A percentile compares a stretch with the other conserved stretches of the same genome.
Conservation (phyloP, 352 stramenopile genomes). For the Phytophthora citrophthora region DNA sequence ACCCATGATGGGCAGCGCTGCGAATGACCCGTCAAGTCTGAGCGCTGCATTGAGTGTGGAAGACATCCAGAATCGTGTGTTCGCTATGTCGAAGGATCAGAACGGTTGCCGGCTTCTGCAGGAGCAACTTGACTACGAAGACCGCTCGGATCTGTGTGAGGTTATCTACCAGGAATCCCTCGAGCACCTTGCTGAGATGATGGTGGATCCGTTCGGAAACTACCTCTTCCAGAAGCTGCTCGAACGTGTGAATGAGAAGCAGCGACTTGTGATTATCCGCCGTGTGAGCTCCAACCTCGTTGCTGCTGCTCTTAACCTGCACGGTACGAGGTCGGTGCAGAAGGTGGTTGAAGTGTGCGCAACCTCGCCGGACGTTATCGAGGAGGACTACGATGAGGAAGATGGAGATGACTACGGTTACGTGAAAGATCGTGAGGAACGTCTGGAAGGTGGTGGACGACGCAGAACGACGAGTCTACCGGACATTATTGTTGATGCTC, state of each 20-base stretch:
- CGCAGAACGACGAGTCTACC: slow-evolving; percentile 59
- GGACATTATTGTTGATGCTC: slow-evolving; percentile 94
- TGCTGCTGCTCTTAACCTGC: slow-evolving; percentile 96
- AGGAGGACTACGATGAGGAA: slow-evolving; percentile 53
- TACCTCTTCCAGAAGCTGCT: slow-evolving; percentile 99
- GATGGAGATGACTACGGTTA: slow-evolving; percentile 47
- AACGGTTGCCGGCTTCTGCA: slow-evolving; percentile 97
- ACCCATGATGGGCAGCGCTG: slow-evolving; percentile 32
- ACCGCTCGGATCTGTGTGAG: slow-evolving; percentile 90
- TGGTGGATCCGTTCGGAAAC: slow-evolving; percentile 99
- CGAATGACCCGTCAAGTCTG: slow-evolving; percentile 34
- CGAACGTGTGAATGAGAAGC: slow-evolving; percentile 91
- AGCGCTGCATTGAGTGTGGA: slow-evolving; percentile 65
- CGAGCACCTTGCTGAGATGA: slow-evolving; percentile 96
- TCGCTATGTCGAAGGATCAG: slow-evolving; percentile 95
- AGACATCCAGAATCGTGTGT: slow-evolving; percentile 82
- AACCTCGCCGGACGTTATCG: slow-evolving; percentile 71
- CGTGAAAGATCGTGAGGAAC: slow-evolving; percentile 18
- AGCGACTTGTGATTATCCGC: slow-evolving; percentile 93
- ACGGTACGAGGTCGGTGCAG: slow-evolving; percentile 98
- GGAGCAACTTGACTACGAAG: slow-evolving; percentile 95
- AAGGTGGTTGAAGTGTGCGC: slow-evolving; percentile 98
- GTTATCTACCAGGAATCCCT: slow-evolving; percentile 98
- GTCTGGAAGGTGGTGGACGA: slow-evolving; percentile 24
- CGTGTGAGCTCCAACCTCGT: slow-evolving; percentile 95